Evolutionary conservation across 2,329 filamentous ascomycete genomes (phyloP).

Genomic region (Paramyrothecium sp.): DNA sequence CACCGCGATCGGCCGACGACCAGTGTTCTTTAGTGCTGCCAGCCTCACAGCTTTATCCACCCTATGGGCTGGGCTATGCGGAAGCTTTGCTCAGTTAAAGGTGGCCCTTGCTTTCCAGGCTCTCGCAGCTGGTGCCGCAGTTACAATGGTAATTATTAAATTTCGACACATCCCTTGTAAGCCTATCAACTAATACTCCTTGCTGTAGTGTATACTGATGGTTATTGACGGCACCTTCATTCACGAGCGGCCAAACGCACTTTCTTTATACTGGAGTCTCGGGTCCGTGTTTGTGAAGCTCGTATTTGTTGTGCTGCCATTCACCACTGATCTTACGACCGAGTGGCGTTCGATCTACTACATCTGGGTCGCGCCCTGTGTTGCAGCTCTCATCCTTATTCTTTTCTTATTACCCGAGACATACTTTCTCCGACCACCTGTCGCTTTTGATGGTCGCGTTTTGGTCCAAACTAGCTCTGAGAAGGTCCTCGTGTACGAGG

Average conservation of each 20-base stretch:
- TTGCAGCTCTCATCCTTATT: background rate
- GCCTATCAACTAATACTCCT: background rate
- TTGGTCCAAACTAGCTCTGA: background rate
- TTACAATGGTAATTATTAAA: background rate
- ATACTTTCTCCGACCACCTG: background rate
- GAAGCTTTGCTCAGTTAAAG: background rate
- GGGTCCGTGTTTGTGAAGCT: background rate
- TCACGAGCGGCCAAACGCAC: background rate
- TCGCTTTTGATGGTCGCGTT: background rate
- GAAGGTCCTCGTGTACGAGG: conserved; percentile 3
- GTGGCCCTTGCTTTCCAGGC: background rate
- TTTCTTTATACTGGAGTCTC: background rate
- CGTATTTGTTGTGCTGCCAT: background rate
- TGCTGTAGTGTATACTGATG: background rate
- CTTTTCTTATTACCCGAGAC: background rate
- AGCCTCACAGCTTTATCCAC: background rate
- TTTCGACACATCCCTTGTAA: background rate
- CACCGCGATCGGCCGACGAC: background rate
- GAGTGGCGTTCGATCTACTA: background rate
- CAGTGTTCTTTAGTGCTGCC: background rate
- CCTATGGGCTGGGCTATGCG: background rate
- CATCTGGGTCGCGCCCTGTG: background rate
- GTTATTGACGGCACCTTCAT: background rate
- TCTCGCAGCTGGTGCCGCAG: background rate
- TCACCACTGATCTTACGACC: background rate